Percentiles rank a stretch among this genome's conserved stretches.
Evolutionary conservation across 768 basidiomycete genomes (phyloP).

Genomic region (Xanthoconium purpureum): DNA sequence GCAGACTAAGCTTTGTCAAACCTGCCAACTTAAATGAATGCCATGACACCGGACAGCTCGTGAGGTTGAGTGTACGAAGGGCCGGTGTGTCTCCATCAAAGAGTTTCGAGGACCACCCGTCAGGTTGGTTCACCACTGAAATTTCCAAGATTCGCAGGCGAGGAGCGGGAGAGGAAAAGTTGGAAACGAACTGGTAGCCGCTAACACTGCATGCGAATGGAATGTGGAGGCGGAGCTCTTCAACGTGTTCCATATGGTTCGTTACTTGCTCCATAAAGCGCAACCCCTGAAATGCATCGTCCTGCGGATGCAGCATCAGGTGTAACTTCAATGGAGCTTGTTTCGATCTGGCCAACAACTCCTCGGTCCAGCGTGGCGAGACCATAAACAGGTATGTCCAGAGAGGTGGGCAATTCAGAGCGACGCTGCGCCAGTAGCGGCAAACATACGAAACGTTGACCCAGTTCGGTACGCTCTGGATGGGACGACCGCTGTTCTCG

Average conservation of each 20-base stretch:
- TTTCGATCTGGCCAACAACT: neutral
- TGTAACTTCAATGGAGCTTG: neutral
- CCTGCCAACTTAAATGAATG: neutral
- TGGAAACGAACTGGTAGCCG: neutral
- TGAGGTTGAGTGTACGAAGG: neutral
- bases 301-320: neutral
- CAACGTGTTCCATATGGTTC: neutral
- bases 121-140: neutral
- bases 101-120: neutral
- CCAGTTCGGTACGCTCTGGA: neutral
- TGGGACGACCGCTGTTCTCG: neutral
- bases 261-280: neutral
- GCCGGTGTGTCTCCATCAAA: neutral
- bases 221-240: neutral
- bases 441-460: neutral
- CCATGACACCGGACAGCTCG: neutral
- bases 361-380: neutral
- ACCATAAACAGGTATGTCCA: neutral
- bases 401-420: neutral
- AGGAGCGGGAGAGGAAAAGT: neutral
- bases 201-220: too few species aligned
- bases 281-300: too few species aligned
- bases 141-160: neutral
- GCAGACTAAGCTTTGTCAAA: neutral
- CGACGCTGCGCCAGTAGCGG: neutral